Percentiles rank a stretch among this genome's conserved stretches.
phyloP scores from a whole-genome alignment of 2,329 filamentous ascomycete genomes.

The Cryphonectria japonica region DNA sequence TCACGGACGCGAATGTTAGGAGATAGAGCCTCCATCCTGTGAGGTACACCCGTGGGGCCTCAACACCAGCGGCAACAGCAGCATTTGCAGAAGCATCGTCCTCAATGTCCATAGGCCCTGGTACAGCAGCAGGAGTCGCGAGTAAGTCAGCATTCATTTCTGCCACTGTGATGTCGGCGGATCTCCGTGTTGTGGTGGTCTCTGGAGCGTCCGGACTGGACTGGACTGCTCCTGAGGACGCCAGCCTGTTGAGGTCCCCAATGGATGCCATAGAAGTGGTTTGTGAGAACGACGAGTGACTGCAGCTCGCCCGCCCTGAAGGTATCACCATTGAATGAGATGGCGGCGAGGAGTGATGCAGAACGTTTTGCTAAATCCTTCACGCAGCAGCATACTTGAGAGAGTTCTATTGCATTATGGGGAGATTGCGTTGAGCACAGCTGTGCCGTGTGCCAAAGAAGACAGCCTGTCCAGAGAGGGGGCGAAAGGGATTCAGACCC shows the following conservation, averaged over 20 bases:
- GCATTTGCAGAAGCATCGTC: background rate
- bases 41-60: background rate
- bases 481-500: background rate
- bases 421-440: background rate
- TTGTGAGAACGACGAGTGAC: background rate
- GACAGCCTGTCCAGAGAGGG: background rate
- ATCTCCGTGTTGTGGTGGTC: background rate
- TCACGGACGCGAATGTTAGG: constrained; percentile 5
- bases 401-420: background rate
- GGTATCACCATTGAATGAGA: background rate
- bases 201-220: background rate
- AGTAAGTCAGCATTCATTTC: background rate
- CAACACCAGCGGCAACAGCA: background rate
- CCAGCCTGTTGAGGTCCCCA: background rate
- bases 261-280: background rate
- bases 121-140: background rate
- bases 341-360: background rate
- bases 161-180: background rate
- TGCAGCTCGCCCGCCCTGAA: background rate
- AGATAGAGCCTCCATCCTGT: constrained; percentile 9
- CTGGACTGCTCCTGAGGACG: background rate
- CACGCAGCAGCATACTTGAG: background rate
- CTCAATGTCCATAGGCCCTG: background rate
- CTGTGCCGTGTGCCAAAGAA: background rate
- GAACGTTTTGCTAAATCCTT: background rate